These are phyloP conservation scores for Termitomyces sp. DNA, from an alignment of 768 basidiomycete species.

Conservation along the genomic window DNA sequence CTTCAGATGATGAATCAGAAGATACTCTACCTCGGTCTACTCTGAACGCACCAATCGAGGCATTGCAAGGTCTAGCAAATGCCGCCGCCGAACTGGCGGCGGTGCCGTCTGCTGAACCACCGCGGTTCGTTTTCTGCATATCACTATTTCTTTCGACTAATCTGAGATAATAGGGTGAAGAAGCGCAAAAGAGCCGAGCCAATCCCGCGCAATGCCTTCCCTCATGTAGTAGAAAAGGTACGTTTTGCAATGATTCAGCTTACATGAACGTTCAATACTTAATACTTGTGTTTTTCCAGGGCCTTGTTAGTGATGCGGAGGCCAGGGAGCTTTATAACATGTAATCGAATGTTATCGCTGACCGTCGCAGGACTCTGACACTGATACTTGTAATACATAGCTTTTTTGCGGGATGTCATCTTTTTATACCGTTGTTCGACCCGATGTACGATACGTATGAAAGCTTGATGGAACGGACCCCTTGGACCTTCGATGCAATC, in stretches of 20 bases:
- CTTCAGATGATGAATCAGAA: slow-evolving; percentile 90
- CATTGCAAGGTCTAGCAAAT: slow-evolving; percentile 89
- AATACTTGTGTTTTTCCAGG: slow-evolving; percentile 37
- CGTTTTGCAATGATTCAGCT: background rate
- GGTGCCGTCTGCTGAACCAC: slow-evolving; percentile 60
- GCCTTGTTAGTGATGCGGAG: slow-evolving; percentile 80
- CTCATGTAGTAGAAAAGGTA: slow-evolving; percentile 87
- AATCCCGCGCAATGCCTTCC: slow-evolving; percentile 81
- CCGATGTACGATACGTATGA: slow-evolving; percentile 92
- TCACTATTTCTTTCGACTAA: slow-evolving; percentile 1
- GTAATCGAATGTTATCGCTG: slow-evolving; percentile 41
- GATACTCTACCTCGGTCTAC: slow-evolving; percentile 81
- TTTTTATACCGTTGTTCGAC: slow-evolving; percentile 96
- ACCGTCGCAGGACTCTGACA: slow-evolving; percentile 27
- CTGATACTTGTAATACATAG: slow-evolving; percentile 43
- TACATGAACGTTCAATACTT: background rate
- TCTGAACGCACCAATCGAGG: slow-evolving; percentile 91
- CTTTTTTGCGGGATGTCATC: slow-evolving; percentile 94
- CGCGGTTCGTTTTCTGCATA: slow-evolving; percentile 41
- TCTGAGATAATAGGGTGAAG: slow-evolving; percentile 50
- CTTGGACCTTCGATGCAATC: slow-evolving; percentile 94
- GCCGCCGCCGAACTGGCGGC: slow-evolving; percentile 93
- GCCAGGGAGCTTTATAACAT: slow-evolving; percentile 91
- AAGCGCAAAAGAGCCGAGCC: slow-evolving; percentile 85
- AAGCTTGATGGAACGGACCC: slow-evolving; percentile 85